phyloP scores from a whole-genome alignment of 1,284 basidiomycete genomes.

The Blastosporella zonata region DNA sequence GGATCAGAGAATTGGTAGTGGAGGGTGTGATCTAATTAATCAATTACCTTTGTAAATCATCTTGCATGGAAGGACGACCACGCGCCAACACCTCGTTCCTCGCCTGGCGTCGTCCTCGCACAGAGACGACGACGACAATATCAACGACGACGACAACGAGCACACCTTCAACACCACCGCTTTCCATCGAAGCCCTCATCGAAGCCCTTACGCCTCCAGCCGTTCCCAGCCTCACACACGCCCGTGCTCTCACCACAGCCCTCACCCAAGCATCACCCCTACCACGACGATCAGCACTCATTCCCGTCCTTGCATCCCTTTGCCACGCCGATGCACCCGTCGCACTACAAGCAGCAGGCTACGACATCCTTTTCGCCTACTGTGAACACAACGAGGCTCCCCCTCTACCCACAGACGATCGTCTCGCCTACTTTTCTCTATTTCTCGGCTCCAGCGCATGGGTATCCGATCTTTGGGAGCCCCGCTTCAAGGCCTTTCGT shows the following conservation, averaged over 20 bases:
- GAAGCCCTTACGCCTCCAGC: slow-evolving; percentile 52
- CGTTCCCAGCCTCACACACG: slow-evolving; percentile 53
- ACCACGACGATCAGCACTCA: slow-evolving; percentile 44
- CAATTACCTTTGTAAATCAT: background rate
- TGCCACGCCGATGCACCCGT: slow-evolving; percentile 51
- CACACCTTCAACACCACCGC: slow-evolving; percentile 18
- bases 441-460: slow-evolving; percentile 51
- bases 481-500: slow-evolving; percentile 61
- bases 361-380: slow-evolving; percentile 66
- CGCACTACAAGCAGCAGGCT: slow-evolving; percentile 61
- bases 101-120: slow-evolving; percentile 29
- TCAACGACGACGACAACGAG: slow-evolving; percentile 18
- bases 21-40: slow-evolving; percentile 19
- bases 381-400: slow-evolving; percentile 53
- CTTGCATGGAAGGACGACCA: slow-evolving; percentile 22
- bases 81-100: slow-evolving; percentile 36
- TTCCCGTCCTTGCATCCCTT: slow-evolving; percentile 55
- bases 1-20: slow-evolving; percentile 26
- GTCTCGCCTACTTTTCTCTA: slow-evolving; percentile 58
- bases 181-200: slow-evolving; percentile 47
- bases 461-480: slow-evolving; percentile 65
- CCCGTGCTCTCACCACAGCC: slow-evolving; percentile 41
- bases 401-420: slow-evolving; percentile 48
- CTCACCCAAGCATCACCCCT: slow-evolving; percentile 48
- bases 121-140: slow-evolving; percentile 19